Evolutionary conservation across 2,329 filamentous ascomycete species (phyloP).

Genomic region (Fusarium tjaetaba): DNA sequence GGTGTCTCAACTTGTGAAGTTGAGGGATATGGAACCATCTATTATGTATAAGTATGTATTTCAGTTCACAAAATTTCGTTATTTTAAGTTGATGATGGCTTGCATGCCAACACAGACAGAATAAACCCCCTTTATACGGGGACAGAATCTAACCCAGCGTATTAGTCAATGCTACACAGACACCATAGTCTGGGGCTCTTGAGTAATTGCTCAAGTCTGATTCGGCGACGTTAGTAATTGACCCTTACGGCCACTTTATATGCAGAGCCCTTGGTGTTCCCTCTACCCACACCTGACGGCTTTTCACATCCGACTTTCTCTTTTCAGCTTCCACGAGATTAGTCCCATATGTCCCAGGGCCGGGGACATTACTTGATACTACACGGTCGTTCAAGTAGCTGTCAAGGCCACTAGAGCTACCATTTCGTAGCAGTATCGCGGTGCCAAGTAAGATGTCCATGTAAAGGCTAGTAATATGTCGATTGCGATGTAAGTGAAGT

Average conservation of each 20-base stretch:
- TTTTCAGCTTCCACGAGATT: not conserved
- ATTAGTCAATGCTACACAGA: no score
- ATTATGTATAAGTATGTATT: no score
- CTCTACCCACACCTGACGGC: not conserved
- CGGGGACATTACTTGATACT: rapidly evolving
- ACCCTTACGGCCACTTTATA: not conserved
- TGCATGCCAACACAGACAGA: no score
- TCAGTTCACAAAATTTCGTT: no score
- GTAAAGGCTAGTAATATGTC: not conserved
- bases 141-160: no score
- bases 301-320: rapidly evolving
- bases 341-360: rapidly evolving
- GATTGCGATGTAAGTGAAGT: not conserved
- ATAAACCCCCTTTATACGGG: no score
- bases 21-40: no score
- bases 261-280: not conserved
- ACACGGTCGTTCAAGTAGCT: not conserved
- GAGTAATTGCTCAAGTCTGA: no score
- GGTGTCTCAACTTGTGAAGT: no score
- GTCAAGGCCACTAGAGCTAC: not conserved
- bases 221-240: no score
- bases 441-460: not conserved
- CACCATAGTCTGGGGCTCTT: no score
- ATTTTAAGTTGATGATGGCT: no score
- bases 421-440: not conserved